Evolutionary conservation across 495 filamentous ascomycete species (phyloP).

Genomic region (Penicillium steckii): DNA sequence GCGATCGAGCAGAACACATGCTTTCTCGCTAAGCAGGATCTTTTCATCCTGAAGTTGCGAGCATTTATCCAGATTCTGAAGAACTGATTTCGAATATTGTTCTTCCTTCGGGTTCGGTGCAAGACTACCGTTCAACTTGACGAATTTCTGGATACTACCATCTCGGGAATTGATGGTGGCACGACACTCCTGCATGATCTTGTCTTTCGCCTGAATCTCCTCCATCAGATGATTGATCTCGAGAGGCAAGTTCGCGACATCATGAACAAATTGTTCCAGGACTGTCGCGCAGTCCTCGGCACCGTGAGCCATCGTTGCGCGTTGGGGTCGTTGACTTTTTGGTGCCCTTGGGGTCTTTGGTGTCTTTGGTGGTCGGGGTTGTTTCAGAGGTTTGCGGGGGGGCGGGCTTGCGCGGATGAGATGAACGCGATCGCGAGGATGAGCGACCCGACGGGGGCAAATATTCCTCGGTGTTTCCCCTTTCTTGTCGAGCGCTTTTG

Average conservation of each 20-base stretch:
- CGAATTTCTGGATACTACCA: conserved; percentile 81
- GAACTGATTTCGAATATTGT: conserved; percentile 64
- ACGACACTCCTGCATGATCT: conserved; percentile 69
- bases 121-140: conserved; percentile 80
- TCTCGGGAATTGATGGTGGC: conserved; percentile 75
- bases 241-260: conserved; percentile 84
- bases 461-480: not conserved
- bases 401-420: not conserved
- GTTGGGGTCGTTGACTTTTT: not conserved
- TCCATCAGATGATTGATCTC: conserved; percentile 93
- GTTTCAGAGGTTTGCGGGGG: not conserved
- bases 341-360: conserved; percentile 1
- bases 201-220: conserved; percentile 90
- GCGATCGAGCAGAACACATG: conserved; percentile 76
- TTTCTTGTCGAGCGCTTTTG: not conserved
- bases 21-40: conserved; percentile 73
- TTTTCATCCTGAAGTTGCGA: conserved; percentile 85
- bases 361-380: not conserved
- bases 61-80: conserved; percentile 67
- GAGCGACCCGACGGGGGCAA: not conserved
- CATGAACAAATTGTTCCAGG: conserved; percentile 89
- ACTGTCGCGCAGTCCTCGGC: conserved; percentile 81
- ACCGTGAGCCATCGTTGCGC: conserved; percentile 35
- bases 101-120: conserved; percentile 85
- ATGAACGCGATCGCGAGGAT: not conserved